Evolutionary conservation across 2,329 filamentous ascomycete species (phyloP), one percentile per base, ranked within the genome.

Genomic region (Pyrenophora seminiperda): DNA sequence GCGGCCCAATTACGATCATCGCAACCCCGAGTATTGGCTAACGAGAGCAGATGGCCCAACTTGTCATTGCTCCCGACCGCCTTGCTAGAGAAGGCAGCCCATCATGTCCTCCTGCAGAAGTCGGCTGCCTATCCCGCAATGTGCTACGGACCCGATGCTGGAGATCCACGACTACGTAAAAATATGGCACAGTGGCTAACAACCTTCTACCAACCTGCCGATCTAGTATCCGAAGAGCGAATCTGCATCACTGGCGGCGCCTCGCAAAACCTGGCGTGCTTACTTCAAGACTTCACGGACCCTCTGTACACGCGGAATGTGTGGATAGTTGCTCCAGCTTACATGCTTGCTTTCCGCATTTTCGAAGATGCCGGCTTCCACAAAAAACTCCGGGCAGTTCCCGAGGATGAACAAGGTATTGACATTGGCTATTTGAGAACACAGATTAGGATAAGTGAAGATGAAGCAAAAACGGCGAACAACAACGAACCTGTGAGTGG

Each of bases 201-300:
- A 1, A 61, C 66, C 0, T 87, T 86, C 63, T 93, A 90, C 67
- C 56, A 68, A 22, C 75, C 76, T 2, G 69, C 47, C 22, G 59
- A 73, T 3, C 69, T 75, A 2, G 75, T 85, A 36, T 64, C 73
- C 11, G 65, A 79, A 3, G 78, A 83, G 2, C 81, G 90, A 24
- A 87, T 96, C 45, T 89, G 86, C 67, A 87, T 96, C 68, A 90
- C 89, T 0, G 91, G 91, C 36, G 92, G 92, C 13, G 92, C 92
- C 3, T 90, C 85, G 58, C 91, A 96, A 77, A 91, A 87, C 67
- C 72, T 96, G 2, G 90, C 88, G 0, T 88, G 85, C 64, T 76
- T 96, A 3, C 75, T 96, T 41, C 84, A 88, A 70, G 88, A 88
- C 22, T 96, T 88, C 66, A 89, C 90, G 0, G 92, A 96, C 69